Evolutionary conservation across 1,284 basidiomycete species (phyloP).

Genomic region (Rhodofomes roseus): DNA sequence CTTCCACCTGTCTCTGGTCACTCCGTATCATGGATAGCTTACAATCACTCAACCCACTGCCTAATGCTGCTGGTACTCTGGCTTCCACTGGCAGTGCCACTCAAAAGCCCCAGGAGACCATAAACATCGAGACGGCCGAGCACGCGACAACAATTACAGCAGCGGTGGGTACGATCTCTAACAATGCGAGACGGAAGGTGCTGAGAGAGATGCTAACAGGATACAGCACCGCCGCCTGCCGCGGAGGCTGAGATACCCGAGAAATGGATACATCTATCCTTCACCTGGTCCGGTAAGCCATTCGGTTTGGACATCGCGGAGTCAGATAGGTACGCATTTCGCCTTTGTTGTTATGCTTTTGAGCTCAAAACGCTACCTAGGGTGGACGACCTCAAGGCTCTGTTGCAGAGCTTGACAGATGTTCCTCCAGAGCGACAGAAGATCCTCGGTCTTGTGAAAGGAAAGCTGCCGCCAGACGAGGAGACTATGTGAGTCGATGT

Average conservation of each 20-base stretch:
- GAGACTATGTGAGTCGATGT: slow-evolving; percentile 52
- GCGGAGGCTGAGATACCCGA: slow-evolving; percentile 11
- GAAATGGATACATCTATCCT: slow-evolving; percentile 56
- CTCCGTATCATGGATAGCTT: background rate
- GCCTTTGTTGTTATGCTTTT: background rate
- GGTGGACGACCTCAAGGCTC: slow-evolving; percentile 65
- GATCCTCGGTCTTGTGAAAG: slow-evolving; percentile 82
- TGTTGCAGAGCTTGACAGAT: slow-evolving; percentile 67
- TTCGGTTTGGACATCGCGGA: slow-evolving; percentile 62
- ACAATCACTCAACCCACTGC: background rate
- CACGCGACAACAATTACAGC: slow-evolving; percentile 1
- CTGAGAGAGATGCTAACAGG: background rate
- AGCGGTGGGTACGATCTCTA: no score
- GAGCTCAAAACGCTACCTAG: slow-evolving; percentile 30
- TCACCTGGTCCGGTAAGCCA: slow-evolving; percentile 61
- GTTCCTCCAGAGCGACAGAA: slow-evolving; percentile 89
- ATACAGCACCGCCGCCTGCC: background rate
- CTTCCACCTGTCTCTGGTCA: background rate
- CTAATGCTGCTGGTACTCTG: background rate
- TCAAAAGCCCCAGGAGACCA: background rate
- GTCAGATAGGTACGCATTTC: slow-evolving; percentile 54
- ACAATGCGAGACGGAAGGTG: background rate
- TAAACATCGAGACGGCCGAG: background rate
- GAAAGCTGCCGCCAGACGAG: slow-evolving; percentile 78
- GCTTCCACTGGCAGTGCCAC: background rate